A percentile compares a stretch with the other conserved stretches of the same genome.
Evolutionary conservation across 768 basidiomycete genomes (phyloP).

Genomic region (Tephrocybe sp.): DNA sequence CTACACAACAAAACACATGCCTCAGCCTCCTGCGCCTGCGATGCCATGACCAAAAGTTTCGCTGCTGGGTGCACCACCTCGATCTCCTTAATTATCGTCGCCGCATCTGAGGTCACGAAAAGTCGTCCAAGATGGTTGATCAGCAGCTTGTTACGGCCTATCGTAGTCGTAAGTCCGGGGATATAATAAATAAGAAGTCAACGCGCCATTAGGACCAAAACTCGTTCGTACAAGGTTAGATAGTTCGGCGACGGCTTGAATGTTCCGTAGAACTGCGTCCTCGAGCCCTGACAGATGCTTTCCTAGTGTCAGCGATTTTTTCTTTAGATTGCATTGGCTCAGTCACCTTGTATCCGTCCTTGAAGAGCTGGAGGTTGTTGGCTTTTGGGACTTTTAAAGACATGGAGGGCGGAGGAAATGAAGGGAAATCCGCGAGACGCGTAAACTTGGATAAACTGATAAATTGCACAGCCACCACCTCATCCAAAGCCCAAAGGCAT

Average conservation of each 20-base stretch:
- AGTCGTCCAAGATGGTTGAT: conserved; percentile 96
- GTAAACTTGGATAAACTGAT: conserved; percentile 17
- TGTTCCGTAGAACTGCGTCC: conserved; percentile 96
- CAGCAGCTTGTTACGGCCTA: conserved; percentile 94
- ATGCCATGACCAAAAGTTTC: conserved; percentile 98
- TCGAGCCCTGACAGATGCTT: conserved; percentile 88
- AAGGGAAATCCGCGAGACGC: conserved; percentile 15
- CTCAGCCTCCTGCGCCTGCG: conserved; percentile 94
- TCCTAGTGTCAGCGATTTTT: conserved; percentile 7
- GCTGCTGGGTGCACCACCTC: conserved; percentile 99
- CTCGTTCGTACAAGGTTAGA: conserved; percentile 94
- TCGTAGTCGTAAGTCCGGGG: background rate
- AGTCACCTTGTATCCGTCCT: conserved; percentile 90
- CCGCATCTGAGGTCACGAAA: conserved; percentile 98
- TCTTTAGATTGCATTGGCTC: background rate
- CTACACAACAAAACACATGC: conserved; percentile 39
- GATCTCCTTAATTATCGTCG: conserved; percentile 96
- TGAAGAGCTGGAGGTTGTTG: conserved; percentile 89
- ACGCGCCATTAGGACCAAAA: conserved; percentile 92
- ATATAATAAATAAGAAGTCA: background rate
- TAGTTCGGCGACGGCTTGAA: conserved; percentile 92
- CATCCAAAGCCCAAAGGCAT: background rate
- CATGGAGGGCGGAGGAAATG: conserved; percentile 44
- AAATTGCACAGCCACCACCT: conserved; percentile 24
- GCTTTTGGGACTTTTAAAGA: conserved; percentile 92